Evolutionary conservation across 495 filamentous ascomycete species (phyloP), one percentile per base, ranked within the genome.

Genomic region (Penicillium atrosanguineum): DNA sequence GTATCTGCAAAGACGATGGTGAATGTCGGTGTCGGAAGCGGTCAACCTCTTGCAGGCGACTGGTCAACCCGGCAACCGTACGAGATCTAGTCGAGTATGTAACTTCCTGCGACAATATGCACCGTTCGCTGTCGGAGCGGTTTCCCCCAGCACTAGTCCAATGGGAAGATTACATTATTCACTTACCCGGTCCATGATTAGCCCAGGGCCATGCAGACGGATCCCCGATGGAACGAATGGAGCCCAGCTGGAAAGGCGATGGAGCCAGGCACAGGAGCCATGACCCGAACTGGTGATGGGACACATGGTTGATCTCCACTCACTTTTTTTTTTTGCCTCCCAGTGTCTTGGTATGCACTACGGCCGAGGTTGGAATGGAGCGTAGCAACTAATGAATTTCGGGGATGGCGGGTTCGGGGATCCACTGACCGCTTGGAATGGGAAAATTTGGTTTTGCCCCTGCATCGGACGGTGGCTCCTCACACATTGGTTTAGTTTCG

Each of bases 51-150:
- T 20, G 9, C 38, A 55, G 29, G 28, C 44, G 56, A 62, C 46
- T 55, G 53, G 60, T 66, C 55, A 61, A 31, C 64, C 64, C 55
- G 62, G 62, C 64, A 67, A 67, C 61, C 55, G 56, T 58, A 64
- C 45, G n/a, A 64, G 57, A 64, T 67, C 61, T 43, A 47, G 59
- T 62, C 31, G 38, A 16, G 19, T 40, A 16, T 40, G 38, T 20
- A 7, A 40, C n/a, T 40, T 18, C 38, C 38, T 20, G 38, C 6
- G 12, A 40, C 15, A 14, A 40, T 40, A 40, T 37, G 53, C 46
- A 43, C 46, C 53, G 39, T 48, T 29, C 45, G 42, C 19, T 31
- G 28, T 31, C 28, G 28, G 28, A 31, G 28, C 28, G 11, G 31
- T 34, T 34, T 34, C 31, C 3, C 11, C 31, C 1, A 14, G 31